Base-by-base conservation (phyloP, 2,329 filamentous ascomycete genomes). In the Plenodomus tracheiphilus region DNA sequence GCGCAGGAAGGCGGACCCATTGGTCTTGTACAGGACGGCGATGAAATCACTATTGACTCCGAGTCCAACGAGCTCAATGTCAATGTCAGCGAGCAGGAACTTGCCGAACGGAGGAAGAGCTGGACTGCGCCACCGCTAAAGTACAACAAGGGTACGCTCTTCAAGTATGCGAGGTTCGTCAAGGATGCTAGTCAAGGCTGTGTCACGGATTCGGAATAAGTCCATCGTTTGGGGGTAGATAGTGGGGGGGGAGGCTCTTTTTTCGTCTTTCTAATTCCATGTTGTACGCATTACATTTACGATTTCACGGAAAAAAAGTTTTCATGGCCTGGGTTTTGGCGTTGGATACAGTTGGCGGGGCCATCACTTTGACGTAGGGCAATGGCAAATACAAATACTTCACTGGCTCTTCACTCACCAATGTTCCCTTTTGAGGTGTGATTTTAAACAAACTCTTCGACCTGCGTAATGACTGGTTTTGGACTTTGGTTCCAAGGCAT, bases 1-100 rank as follows among this genome's bases (percentile, higher is more conserved):
- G 91, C 91, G 8, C 86, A 89, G 68, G 88, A 89, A 58, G 91
- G 91, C 41, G 91, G 91, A 0, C 91, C 91, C 2, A 94, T 96
- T 54, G 91, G 83, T 13, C 80, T 96, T 10, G 87, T 94, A n/a
- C 72, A 82, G 61, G 86, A 96, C 59, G 91, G 91, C 20, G 91
- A 96, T 69, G 80, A 80, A 49, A 87, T 96, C 59, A 84, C 85
- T 41, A 95, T 96, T 51, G 89, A 96, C 64, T 88, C 91, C 0
- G 87, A 92, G 71, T 84, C 85, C 68, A 83, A 83, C 38, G 80
- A 79, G 42, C 82, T 80, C 72, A 91, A 82, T 58, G 77, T 90
- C 3, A 77, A 87, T 34, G 80, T 92, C 7, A 77, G 82, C 13
- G 81, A 88, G 18, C 80, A 81, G 47, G 88, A 90, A 72, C 62